Evolutionary conservation across 164 flowering plant genomes (phyloP).

Genomic region (Nelumbo lutea): DNA sequence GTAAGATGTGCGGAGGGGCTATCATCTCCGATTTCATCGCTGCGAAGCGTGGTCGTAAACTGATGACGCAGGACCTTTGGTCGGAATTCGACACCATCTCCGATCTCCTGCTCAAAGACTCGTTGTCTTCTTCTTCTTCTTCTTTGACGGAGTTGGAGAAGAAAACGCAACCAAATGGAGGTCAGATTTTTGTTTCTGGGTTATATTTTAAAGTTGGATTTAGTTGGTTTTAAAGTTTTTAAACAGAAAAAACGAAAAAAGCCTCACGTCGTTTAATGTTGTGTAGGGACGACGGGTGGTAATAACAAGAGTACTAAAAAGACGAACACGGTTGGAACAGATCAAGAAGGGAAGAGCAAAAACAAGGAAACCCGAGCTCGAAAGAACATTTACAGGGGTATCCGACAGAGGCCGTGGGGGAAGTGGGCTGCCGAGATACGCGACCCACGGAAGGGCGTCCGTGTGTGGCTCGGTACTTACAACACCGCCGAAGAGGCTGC

Average conservation of each 20-base stretch:
- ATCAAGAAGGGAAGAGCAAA: neutral
- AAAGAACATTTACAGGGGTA: constrained; percentile 66
- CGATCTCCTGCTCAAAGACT: constrained; percentile 19
- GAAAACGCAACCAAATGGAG: constrained; percentile 12
- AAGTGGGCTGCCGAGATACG: constrained; percentile 83
- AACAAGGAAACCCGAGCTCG: constrained; percentile 15
- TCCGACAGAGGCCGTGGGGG: constrained; percentile 69
- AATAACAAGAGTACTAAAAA: neutral
- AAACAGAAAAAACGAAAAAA: no score
- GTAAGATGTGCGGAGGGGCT: constrained; percentile 68
- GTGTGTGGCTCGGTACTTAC: constrained; percentile 79
- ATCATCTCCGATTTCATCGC: constrained; percentile 47
- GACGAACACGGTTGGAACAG: neutral
- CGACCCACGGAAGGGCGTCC: constrained; percentile 57
- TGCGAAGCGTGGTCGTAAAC: constrained; percentile 26
- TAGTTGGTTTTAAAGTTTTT: no score
- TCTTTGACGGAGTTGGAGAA: neutral
- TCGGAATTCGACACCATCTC: constrained; percentile 44
- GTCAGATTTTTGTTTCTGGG: neutral
- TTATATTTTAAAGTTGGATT: no score
- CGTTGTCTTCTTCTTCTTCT: no score
- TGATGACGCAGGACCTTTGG: constrained; percentile 46
- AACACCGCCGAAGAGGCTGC: constrained; percentile 72
- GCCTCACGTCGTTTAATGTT: no score
- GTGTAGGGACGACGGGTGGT: neutral